Percentiles rank a stretch among this genome's conserved stretches.
Evolutionary conservation across 495 filamentous ascomycete genomes (phyloP).

Genomic region (Penicillium canariense): DNA sequence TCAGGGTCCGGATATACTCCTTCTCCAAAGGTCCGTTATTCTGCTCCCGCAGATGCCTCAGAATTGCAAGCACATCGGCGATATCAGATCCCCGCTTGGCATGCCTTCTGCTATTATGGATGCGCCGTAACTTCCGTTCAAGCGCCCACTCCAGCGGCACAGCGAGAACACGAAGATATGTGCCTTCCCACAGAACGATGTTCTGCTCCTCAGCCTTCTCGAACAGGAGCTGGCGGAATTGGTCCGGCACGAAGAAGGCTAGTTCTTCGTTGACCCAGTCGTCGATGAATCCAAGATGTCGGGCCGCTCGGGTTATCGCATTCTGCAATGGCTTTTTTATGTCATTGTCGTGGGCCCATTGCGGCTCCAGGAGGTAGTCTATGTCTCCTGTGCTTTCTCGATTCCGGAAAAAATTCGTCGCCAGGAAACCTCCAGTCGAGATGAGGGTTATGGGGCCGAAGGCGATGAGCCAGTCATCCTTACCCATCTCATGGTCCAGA

Average conservation of each 20-base stretch:
- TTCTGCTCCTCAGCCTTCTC: constrained; percentile 24
- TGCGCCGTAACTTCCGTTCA: constrained; percentile 33
- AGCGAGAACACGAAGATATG: constrained; percentile 23
- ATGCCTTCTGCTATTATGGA: constrained; percentile 15
- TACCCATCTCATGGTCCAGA: constrained; percentile 29
- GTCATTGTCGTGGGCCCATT: constrained; percentile 27
- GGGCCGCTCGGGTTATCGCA: constrained; percentile 17
- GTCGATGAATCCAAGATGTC: constrained; percentile 16
- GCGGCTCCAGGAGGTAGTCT: constrained; percentile 31
- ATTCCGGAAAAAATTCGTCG: constrained; percentile 24
- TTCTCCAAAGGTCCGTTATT: constrained; percentile 22
- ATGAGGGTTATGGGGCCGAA: constrained; percentile 36
- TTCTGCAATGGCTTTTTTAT: constrained; percentile 21
- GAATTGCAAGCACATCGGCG: constrained; percentile 27
- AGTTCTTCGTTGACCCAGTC: constrained; percentile 32
- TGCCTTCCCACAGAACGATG: constrained; percentile 27
- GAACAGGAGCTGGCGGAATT: constrained; percentile 19
- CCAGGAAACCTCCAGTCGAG: constrained; percentile 30
- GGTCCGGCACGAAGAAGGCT: constrained; percentile 28
- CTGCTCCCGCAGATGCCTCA: constrained; percentile 21
- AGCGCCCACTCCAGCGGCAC: constrained; percentile 37
- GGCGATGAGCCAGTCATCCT: constrained; percentile 25
- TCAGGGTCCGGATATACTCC: constrained; percentile 29
- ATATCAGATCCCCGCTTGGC: constrained; percentile 25
- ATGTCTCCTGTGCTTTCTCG: constrained; percentile 32